Conservation (phyloP, 345 rosid species). For the Dimocarpus longan region DNA sequence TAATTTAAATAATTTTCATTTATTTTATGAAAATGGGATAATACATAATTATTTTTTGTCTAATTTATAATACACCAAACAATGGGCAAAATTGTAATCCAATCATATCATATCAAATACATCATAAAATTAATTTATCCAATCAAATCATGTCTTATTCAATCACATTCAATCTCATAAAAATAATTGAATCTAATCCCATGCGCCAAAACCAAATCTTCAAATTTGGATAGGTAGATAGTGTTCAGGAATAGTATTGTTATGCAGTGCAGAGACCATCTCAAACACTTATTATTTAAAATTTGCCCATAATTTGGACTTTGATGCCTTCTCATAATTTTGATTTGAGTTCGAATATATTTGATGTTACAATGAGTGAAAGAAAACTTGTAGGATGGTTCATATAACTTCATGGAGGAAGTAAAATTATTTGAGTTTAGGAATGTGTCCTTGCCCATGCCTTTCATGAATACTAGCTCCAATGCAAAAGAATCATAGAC, state of each 20-base stretch:
- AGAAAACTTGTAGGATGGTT: neutral
- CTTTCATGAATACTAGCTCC: neutral
- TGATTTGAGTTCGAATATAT: neutral
- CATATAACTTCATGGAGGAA: neutral
- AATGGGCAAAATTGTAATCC: no score
- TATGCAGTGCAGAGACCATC: neutral
- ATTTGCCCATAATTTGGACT: slow-evolving; percentile 1
- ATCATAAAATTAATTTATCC: no score
- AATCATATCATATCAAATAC: no score
- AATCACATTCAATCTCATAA: no score
- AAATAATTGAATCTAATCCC: no score
- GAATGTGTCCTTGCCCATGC: neutral
- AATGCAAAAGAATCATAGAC: no score
- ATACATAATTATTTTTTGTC: no score
- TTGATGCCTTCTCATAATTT: neutral
- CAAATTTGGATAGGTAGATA: accelerated
- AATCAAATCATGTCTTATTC: no score
- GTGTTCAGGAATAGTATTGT: neutral
- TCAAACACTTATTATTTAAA: slow-evolving; percentile 16
- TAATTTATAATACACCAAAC: no score
- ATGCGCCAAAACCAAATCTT: no score
- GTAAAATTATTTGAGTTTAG: neutral
- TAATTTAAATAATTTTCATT: no score
- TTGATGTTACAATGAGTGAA: neutral
- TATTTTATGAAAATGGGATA: no score